Evolutionary conservation across 495 filamentous ascomycete genomes (phyloP), one percentile per base, ranked within the genome.

Genomic region (Tuber calosporum): DNA sequence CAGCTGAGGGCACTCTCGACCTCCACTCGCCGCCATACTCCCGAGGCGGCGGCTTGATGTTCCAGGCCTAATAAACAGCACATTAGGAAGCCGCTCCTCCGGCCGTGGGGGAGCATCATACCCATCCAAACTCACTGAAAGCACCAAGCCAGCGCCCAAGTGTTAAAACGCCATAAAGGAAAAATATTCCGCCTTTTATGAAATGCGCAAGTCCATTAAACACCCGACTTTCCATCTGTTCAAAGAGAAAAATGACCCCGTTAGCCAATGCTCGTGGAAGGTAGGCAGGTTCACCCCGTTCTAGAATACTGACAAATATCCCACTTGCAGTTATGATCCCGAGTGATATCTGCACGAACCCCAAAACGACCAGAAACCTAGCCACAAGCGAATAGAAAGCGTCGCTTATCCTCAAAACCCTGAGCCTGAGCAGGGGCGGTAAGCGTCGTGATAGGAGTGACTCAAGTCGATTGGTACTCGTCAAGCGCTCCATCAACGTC

Each of bases 161-260:
- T 0, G 93, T 95, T 39, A 98, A 83, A 19, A 97, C 81, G 26
- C 95, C 95, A 74, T 97, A 93, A 90, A 93, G 93, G 83, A 97
- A 92, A 84, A 99, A 99, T 72, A 98, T 92, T n/a, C 93, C 92
- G 70, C 94, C 95, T 81, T 98, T 99, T 82, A 97, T 91, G 83
- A 92, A 96, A 82, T 98, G 95, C 42, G 95, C 94, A 45, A 97
- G 85, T 7, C 93, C 92, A 79, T 90, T 94, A 86, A 97, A 95
- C 68, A 96, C 83, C 34, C 86, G 84, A 43, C 81, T 79, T 17
- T 84, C 87, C 78, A 88, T 86, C 88, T 89, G 75, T 37, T 40
- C 22, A 30, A 76, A 72, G 69, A 68, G 68, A 73, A 62, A 34
- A 62, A 62, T 58, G 42, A 11, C 36, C 71, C 70, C 36, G 69